Evolutionary conservation across 1,139 yeast genomes (phyloP).

Genomic region (Hyphopichia buzzinii): DNA sequence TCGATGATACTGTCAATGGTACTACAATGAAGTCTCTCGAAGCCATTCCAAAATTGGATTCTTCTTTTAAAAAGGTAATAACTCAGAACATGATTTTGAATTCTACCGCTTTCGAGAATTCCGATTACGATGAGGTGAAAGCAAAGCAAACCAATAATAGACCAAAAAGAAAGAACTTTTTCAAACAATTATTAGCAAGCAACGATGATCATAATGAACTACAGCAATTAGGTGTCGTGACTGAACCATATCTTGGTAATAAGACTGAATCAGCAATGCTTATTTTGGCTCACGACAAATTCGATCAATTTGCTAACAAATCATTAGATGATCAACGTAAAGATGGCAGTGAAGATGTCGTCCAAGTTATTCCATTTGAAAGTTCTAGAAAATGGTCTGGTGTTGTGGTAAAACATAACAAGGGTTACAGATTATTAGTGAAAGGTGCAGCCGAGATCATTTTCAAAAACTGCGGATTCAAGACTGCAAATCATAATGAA

Average conservation of each 20-base stretch:
- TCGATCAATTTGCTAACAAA: slow-evolving; percentile 42
- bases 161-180: slow-evolving; percentile 28
- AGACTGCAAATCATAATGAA: slow-evolving; percentile 16
- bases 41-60: slow-evolving; percentile 27
- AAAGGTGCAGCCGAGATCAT: slow-evolving; percentile 97
- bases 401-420: slow-evolving; percentile 52
- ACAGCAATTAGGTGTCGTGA: slow-evolving; percentile 21
- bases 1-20: slow-evolving; percentile 41
- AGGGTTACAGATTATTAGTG: slow-evolving; percentile 61
- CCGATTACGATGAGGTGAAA: slow-evolving; percentile 38
- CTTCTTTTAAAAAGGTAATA: slow-evolving; percentile 37
- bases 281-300: slow-evolving; percentile 58
- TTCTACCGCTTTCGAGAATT: slow-evolving; percentile 86
- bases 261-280: slow-evolving; percentile 93
- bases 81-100: slow-evolving; percentile 68
- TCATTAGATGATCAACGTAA: slow-evolving; percentile 41
- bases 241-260: slow-evolving; percentile 78
- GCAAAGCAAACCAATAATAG: slow-evolving; percentile 25
- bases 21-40: slow-evolving; percentile 30
- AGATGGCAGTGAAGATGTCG: slow-evolving; percentile 41
- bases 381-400: slow-evolving; percentile 94
- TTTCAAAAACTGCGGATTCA: slow-evolving; percentile 55
- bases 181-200: slow-evolving; percentile 15
- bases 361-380: slow-evolving; percentile 85
- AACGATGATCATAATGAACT: slow-evolving; percentile 12